Evolutionary conservation across 2,329 filamentous ascomycete species (phyloP).

Genomic region (Madurella mycetomatis): DNA sequence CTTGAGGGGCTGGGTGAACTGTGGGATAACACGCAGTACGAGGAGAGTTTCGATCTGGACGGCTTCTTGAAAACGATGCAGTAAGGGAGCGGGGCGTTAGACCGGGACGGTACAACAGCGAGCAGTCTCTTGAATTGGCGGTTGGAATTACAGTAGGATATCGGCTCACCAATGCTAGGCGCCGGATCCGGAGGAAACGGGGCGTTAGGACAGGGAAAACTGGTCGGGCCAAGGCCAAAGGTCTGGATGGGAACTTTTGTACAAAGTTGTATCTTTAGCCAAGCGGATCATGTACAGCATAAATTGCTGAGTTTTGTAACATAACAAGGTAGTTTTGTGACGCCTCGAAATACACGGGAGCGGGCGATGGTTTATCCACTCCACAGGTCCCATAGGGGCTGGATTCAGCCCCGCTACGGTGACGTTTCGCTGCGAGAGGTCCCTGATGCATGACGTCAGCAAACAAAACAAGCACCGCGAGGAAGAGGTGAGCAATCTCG

Average conservation of each 20-base stretch:
- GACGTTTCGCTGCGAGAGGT: too few species aligned
- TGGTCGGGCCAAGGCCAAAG: neutral
- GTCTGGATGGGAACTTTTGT: neutral
- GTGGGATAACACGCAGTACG: slow-evolving; percentile 97
- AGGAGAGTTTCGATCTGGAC: slow-evolving; percentile 95
- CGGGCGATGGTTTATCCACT: too few species aligned
- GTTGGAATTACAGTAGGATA: neutral
- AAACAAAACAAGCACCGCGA: neutral
- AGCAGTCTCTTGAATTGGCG: neutral
- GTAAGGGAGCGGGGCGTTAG: slow-evolving; percentile 21
- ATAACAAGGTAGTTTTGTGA: neutral
- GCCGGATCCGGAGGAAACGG: neutral
- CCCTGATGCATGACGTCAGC: neutral
- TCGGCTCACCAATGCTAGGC: neutral
- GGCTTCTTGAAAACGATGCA: slow-evolving; percentile 95
- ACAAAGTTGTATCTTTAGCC: neutral
- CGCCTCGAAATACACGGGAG: neutral
- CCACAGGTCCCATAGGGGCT: too few species aligned
- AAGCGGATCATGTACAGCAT: neutral
- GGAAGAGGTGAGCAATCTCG: too few species aligned
- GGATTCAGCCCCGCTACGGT: too few species aligned
- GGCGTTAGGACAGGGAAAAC: neutral
- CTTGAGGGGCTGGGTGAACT: slow-evolving; percentile 91
- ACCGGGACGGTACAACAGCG: neutral
- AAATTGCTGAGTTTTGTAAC: neutral